phyloP scores from a whole-genome alignment of 2,329 filamentous ascomycete species.

The Claviceps pazoutovae region DNA sequence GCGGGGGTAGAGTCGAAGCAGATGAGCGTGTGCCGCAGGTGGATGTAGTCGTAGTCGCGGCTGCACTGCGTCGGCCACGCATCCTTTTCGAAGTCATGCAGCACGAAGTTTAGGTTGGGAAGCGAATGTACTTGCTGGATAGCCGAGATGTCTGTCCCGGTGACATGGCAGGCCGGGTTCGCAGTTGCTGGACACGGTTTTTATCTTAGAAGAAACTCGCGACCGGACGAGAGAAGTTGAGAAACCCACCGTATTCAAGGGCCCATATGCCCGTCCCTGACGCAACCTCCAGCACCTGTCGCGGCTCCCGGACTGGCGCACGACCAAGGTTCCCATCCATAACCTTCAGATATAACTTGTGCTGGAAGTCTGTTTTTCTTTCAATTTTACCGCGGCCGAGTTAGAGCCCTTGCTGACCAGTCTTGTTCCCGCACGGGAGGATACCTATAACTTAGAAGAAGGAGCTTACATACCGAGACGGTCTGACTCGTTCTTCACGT shows the following conservation, averaged over 20 bases:
- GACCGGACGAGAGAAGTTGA: no score
- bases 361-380: constrained; percentile 21
- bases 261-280: constrained; percentile 40
- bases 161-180: constrained; percentile 24
- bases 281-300: constrained; percentile 33
- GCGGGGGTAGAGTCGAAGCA: constrained; percentile 35
- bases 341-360: constrained; percentile 20
- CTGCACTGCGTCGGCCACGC: constrained; percentile 29
- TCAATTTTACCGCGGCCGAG: neutral
- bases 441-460: no score
- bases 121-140: constrained; percentile 22
- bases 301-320: constrained; percentile 27
- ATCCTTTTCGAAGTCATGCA: constrained; percentile 38
- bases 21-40: constrained; percentile 35
- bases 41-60: constrained; percentile 39
- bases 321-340: constrained; percentile 29
- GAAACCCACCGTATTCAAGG: constrained; percentile 27
- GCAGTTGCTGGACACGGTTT: constrained; percentile 20
- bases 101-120: constrained; percentile 38
- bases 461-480: constrained; percentile 8
- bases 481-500: constrained; percentile 10
- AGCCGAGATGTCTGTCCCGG: constrained; percentile 33
- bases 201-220: no score
- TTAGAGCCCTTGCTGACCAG: no score
- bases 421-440: no score